Evolutionary conservation across 108 stramenopile genomes (phyloP), one percentile per base, ranked within the genome.

Genomic region (Cyclostephanos tholiformis): DNA sequence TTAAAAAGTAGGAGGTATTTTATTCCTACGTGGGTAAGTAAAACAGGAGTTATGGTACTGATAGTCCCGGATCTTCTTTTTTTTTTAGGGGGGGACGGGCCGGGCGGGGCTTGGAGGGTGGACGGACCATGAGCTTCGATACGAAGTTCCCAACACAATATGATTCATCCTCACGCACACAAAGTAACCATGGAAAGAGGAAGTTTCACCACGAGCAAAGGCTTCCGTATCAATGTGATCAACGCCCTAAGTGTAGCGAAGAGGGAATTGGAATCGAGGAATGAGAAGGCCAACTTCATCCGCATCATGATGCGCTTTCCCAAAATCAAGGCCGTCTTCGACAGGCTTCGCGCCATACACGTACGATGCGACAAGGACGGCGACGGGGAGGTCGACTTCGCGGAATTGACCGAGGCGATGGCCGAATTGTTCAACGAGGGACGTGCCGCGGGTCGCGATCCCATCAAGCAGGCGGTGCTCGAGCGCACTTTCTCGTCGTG

Each of bases 251-350:
- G 75, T 55, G 30, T 75, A n/a, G 80, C 74, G 56, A 70, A 71
- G 57, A 71, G 65, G 17, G 50, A 71, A 22, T 74, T 75, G 16
- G 80, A 70, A 2, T 60, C 59, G 39, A 64, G 59, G 41, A 70
- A 71, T n/a, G 46, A 75, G 46, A 81, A 81, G 32, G 80, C 80
- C 53, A 82, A 82, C 63, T 82, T 82, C 55, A 65, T 82, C 26
- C 74, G 80, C 32, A 82, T 82, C 63, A 75, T 82, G 11, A 82
- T 82, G 80, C 80, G 80, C 29, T 82, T 82, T 43, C 80, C 80
- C 65, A 69, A 75, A 70, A 82, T 82, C 23, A 65, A 63, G 38
- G 56, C 74, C 0, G 80, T 75, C 19, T 82, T 82, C 44, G 74
- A 75, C 35, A 59, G 73, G 20, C 69, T 82, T 16, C 73, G 74